Percentiles rank a stretch among this genome's conserved stretches.
These are phyloP conservation scores for Jackrogersella minutella DNA, from an alignment of 495 filamentous ascomycete species.

Conservation along the genomic window DNA sequence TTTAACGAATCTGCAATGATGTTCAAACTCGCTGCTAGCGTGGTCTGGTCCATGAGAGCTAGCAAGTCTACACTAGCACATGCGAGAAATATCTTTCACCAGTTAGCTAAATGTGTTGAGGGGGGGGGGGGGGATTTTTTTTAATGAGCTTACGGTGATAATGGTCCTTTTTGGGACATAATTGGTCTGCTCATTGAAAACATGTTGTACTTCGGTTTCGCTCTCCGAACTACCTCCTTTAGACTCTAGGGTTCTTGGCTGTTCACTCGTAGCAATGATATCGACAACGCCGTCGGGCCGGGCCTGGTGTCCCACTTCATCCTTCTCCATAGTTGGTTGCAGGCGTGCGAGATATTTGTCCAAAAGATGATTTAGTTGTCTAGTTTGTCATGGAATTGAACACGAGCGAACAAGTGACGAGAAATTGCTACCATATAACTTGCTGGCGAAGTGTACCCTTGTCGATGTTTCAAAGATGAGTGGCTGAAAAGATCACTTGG, in stretches of 20 bases:
- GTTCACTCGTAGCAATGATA: background rate
- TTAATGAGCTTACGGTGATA: conserved; percentile 55
- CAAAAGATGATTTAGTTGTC: background rate
- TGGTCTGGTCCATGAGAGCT: conserved; percentile 65
- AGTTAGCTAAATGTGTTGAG: conserved; percentile 3
- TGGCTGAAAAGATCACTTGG: background rate
- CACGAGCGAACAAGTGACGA: background rate
- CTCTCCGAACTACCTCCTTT: conserved; percentile 12
- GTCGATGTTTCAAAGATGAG: background rate
- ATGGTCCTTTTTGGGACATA: conserved; percentile 61
- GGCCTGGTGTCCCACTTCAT: background rate
- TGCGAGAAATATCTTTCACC: conserved; percentile 60
- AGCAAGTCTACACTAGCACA: conserved; percentile 64
- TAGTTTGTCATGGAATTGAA: background rate
- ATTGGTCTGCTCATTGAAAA: conserved; percentile 65
- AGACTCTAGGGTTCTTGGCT: background rate
- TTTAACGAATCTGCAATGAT: conserved; percentile 59
- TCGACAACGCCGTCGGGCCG: conserved; percentile 11
- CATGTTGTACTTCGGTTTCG: conserved; percentile 28
- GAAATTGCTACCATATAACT: conserved; percentile 9
- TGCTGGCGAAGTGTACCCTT: conserved; percentile 3
- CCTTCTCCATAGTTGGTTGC: conserved; percentile 21
- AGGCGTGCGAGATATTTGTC: background rate
- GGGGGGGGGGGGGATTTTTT: no score
- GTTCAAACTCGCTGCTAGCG: conserved; percentile 59